Base-by-base conservation (phyloP, 352 stramenopile species). In the Pythium pectinolyticum region DNA sequence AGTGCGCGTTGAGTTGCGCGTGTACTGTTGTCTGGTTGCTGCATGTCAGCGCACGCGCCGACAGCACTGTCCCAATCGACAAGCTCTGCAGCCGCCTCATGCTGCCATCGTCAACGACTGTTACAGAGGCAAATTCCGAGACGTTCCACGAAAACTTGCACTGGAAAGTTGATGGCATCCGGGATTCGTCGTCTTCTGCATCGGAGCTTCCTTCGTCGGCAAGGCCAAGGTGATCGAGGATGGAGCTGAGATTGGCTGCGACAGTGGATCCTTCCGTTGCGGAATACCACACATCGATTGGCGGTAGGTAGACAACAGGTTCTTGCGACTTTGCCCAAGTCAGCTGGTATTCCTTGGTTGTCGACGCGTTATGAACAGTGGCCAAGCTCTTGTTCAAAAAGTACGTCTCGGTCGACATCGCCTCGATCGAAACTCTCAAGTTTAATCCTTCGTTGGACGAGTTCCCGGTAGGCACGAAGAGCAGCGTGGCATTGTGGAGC, bases 211-310 rank as follows among this genome's bases (percentile, higher is more conserved):
- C 1, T 43, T 17, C 20, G 1, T 52, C 27, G 11, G 7, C 10
- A 7, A 19, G 2, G 4, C 51, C 3, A 17, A 49, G n/a, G 2
- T 14, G 24, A 10, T 57, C 46, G 27, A 64, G 1, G 10, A 55
- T 24, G 10, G 48, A 30, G 24, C 27, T 48, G 14, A 43, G 10
- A 22, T 35, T 64, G 25, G 57, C 31, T 15, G 30, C 19, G 3
- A 57, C 37, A 12, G n/a, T 24, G 2, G 57, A 57, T 24, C 22
- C 47, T 57, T 64, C 47, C 2, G 19, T 5, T 15, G 32, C 6
- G 4, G 24, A 45, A 25, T 57, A 57, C 57, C 57, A 64, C n/a
- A 64, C 27, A 20, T 64, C 57, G 11, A 64, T 8, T 20, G 35
- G 25, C 5, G 32, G 17, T 17, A 57, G 12, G 34, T 57, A 55